Evolutionary conservation across 768 basidiomycete species (phyloP).

Genomic region (Cyclocybe aegerita): DNA sequence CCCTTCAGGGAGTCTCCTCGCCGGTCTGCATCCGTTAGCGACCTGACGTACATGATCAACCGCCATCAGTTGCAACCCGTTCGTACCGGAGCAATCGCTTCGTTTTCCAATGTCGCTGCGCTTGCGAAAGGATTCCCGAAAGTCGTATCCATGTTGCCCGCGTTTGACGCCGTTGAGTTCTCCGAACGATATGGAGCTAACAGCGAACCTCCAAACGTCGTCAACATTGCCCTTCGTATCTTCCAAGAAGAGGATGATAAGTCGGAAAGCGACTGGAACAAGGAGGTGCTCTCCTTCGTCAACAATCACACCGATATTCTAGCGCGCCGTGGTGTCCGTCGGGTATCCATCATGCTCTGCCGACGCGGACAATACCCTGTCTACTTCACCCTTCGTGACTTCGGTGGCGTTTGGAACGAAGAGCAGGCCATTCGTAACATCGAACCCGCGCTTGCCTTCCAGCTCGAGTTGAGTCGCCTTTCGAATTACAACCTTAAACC

Average conservation of each 20-base stretch:
- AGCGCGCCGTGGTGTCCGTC: conserved; percentile 78
- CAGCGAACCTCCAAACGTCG: conserved; percentile 83
- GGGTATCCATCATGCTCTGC: conserved; percentile 90
- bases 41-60: conserved; percentile 89
- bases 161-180: conserved; percentile 72
- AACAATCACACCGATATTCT: conserved; percentile 68
- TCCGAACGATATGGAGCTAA: conserved; percentile 71
- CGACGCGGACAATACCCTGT: conserved; percentile 89
- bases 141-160: conserved; percentile 70
- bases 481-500: conserved; percentile 97
- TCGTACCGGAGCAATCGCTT: conserved; percentile 88
- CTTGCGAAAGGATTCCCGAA: conserved; percentile 74
- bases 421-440: conserved; percentile 97
- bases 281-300: conserved; percentile 67
- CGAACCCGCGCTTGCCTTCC: conserved; percentile 97
- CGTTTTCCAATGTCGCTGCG: conserved; percentile 75
- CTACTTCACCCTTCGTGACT: conserved; percentile 88
- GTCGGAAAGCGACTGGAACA: conserved; percentile 74
- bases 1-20: conserved; percentile 49
- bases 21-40: conserved; percentile 92
- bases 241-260: conserved; percentile 81
- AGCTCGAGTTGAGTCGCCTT: conserved; percentile 93
- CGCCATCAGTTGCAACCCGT: conserved; percentile 86
- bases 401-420: conserved; percentile 79
- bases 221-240: conserved; percentile 91